Base-by-base conservation (phyloP, 129 eudicot species). In the Escallonia rubra region DNA sequence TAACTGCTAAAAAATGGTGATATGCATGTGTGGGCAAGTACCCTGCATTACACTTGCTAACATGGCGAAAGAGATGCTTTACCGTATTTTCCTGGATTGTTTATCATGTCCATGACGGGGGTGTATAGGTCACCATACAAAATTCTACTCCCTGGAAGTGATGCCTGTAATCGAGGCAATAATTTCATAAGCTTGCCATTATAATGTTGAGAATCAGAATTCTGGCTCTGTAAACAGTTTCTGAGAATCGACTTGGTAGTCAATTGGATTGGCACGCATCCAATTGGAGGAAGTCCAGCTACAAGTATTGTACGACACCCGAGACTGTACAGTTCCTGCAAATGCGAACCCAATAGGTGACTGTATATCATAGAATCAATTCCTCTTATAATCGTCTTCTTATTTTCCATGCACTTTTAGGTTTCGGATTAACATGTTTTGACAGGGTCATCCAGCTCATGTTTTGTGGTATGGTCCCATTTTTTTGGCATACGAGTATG, bases 181-280 rank as follows among this genome's bases (percentile, higher is more conserved):
- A 82, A 57, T 58, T 80, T 72, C 61, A 16, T 49, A 43, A 88
- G 91, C 79, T 80, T 82, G 43, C 40, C 51, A 68, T 88, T 88
- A 53, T 84, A 88, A 15, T 72, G 60, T 67, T 15, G 75, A 42
- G 88, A 78, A 42, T 88, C 96, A 38, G 69, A 65, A 59, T 85
- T 88, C 75, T 88, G 89, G 52, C 67, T 68, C 56, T 78, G 64
- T 49, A 75, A 42, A 72, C 96, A 85, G 13, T 47, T 71, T 69
- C 89, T 78, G 60, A 62, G 41, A n/a, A 74, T 51, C n/a, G 76
- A 73, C 51, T 67, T 78, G 1, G 76, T 68, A 4, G 79, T 82
- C 65, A 78, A 80, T 74, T 85, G 96, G 44, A 88, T 49, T 11
- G 92, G 96, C 49, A 85, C 79, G 69, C 96, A 88, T 23, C 96